These are phyloP conservation scores for Gilbertella persicaria DNA, from an alignment of 371 early-diverging fungal genomes.

Conservation along the genomic window DNA sequence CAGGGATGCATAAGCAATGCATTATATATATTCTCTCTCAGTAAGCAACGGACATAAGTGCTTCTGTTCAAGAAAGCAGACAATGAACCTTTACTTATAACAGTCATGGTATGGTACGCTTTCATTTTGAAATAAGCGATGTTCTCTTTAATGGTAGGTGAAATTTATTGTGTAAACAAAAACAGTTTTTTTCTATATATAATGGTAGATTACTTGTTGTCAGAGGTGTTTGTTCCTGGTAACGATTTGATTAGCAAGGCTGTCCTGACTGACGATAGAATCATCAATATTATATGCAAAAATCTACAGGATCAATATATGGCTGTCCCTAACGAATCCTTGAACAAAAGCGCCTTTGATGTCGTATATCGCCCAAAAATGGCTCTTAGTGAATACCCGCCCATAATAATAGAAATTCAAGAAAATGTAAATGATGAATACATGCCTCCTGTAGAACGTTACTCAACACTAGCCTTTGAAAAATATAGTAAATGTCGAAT, in stretches of 20 bases:
- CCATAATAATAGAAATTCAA: constrained; percentile 7
- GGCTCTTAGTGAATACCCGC: constrained; percentile 8
- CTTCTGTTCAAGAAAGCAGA: too few relatives aligned
- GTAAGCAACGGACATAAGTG: too few relatives aligned
- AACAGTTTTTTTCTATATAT: constrained; percentile 7
- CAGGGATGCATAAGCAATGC: too few relatives aligned
- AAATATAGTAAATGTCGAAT: constrained; percentile 3
- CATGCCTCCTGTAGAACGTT: constrained; percentile 6
- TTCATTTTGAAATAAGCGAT: constrained; percentile 1
- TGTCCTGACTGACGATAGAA: constrained; percentile 1
- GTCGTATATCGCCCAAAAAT: constrained; percentile 7
- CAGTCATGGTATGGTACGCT: too few relatives aligned
- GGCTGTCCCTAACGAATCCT: constrained; percentile 4
- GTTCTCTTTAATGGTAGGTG: constrained; percentile 3
- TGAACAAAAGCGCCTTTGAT: constrained; percentile 2
- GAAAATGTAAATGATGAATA: constrained; percentile 6
- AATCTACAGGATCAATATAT: constrained; percentile 4
- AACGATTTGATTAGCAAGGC: constrained; percentile 7
- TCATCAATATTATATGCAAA: constrained; percentile 10
- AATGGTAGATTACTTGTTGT: constrained; percentile 5
- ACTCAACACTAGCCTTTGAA: constrained; percentile 1
- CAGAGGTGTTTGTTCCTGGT: constrained; percentile 3
- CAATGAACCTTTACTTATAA: too few relatives aligned
- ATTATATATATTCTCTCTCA: too few relatives aligned
- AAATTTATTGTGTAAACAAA: constrained; percentile 5